Evolutionary conservation across 2,329 filamentous ascomycete species (phyloP), one percentile per base, ranked within the genome.

Genomic region (Didymella exigua): DNA sequence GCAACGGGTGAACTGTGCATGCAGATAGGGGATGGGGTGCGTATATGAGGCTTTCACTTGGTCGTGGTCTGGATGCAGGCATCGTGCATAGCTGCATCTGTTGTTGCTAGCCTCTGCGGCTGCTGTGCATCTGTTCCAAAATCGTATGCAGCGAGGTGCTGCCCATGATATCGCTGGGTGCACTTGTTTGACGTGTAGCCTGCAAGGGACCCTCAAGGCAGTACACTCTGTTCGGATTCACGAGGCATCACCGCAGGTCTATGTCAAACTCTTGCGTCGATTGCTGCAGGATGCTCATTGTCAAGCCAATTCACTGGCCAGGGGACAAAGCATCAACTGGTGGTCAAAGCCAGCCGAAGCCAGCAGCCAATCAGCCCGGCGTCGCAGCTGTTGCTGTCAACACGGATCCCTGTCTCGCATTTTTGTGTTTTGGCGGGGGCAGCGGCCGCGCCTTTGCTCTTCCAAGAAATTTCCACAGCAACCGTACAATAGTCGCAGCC

Each of bases 401-500:
- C 33, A 49, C 51, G 40, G 34, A 50, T 29, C 52, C 52, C 46
- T 55, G 52, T 30, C 29, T 36, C 36, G 30, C 52, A 50, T 55
- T 55, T 55, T 55, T 44, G 38, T 52, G 50, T 54, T 55, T 56
- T 49, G 52, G 52, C 53, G 53, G 46, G 53, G 46, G n/a, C 42
- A 38, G 29, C 46, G 37, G 16, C 46, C 41, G 46, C 53, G 43
- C 23, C 36, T 43, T 16, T 42, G 16, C 41, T 37, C 47, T 36
- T 36, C 47, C 48, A 18, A 47, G 37, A 56, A 44, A 51, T 51
- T 56, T 48, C 48, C 47, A 56, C 42, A 34, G 48, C 53, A 56
- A 56, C 53, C 43, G 18, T 29, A 43, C 42, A 26, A 48, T 36
- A 14, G 16, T 46, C 30, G 52, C 33, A 42, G 48, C 52, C 53